These are phyloP conservation scores for Tolypocladium ovalisporum DNA, from an alignment of 2,329 filamentous ascomycete genomes.

Conservation along the genomic window DNA sequence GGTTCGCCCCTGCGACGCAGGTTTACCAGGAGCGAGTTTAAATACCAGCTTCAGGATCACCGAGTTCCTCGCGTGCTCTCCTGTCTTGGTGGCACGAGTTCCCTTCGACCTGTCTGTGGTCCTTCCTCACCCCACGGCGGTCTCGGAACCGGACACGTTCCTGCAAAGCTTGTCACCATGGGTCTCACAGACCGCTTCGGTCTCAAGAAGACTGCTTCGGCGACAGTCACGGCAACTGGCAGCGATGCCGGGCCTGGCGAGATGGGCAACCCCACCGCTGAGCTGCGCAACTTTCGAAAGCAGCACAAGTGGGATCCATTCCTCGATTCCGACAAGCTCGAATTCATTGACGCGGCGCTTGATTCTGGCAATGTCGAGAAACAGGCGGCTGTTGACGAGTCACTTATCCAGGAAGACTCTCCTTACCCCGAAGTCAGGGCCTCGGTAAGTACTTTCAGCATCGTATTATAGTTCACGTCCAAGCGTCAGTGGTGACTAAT, in stretches of 20 bases:
- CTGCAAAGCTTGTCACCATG: slow-evolving; percentile 6
- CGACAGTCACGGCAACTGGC: slow-evolving; percentile 7
- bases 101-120: too few relatives aligned
- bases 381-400: slow-evolving; percentile 32
- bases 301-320: slow-evolving; percentile 48
- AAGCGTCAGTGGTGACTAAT: background rate
- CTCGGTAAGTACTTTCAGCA: slow-evolving; percentile 8
- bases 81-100: too few relatives aligned
- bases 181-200: slow-evolving; percentile 9
- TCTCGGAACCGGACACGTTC: background rate
- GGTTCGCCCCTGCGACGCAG: background rate
- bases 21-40: background rate
- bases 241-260: slow-evolving; percentile 1
- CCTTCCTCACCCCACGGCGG: too few relatives aligned
- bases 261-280: slow-evolving; percentile 8
- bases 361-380: slow-evolving; percentile 31
- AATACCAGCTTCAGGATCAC: background rate
- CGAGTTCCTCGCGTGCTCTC: background rate
- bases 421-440: slow-evolving; percentile 16
- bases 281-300: slow-evolving; percentile 31
- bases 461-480: background rate
- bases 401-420: slow-evolving; percentile 41
- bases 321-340: slow-evolving; percentile 38
- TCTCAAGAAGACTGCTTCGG: slow-evolving; percentile 5
- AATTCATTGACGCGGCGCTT: slow-evolving; percentile 37